These are phyloP conservation scores for Melampsora larici-populina DNA, from an alignment of 1,284 basidiomycete species.

Conservation along the genomic window DNA sequence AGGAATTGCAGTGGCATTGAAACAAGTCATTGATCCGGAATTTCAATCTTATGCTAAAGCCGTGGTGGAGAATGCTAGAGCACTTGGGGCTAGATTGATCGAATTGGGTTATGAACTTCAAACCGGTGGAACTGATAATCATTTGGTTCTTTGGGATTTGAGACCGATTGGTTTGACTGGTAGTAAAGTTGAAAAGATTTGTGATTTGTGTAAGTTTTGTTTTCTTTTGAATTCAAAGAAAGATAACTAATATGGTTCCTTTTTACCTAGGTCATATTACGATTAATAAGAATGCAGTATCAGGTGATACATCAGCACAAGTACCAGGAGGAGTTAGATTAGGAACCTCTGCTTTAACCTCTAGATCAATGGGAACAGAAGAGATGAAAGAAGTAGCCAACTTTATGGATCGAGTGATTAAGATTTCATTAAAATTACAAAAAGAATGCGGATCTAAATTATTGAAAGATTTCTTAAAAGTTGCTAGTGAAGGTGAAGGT, in stretches of 20 bases:
- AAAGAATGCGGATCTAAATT: slow-evolving; percentile 92
- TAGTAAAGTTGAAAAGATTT: slow-evolving; percentile 97
- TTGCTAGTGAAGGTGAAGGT: slow-evolving; percentile 39
- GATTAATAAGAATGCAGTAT: slow-evolving; percentile 82
- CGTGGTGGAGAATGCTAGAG: slow-evolving; percentile 80
- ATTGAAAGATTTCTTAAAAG: slow-evolving; percentile 90
- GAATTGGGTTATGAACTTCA: slow-evolving; percentile 88
- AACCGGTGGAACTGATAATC: slow-evolving; percentile 95
- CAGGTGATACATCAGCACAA: slow-evolving; percentile 89
- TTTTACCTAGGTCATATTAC: slow-evolving; percentile 50
- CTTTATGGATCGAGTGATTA: slow-evolving; percentile 87
- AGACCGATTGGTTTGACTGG: slow-evolving; percentile 92
- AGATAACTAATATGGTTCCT: neutral
- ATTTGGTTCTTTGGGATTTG: slow-evolving; percentile 96
- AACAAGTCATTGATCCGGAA: slow-evolving; percentile 83
- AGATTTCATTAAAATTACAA: slow-evolving; percentile 79
- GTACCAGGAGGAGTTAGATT: slow-evolving; percentile 96
- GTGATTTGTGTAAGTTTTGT: slow-evolving; percentile 88
- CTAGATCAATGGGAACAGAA: slow-evolving; percentile 80
- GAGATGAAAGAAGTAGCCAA: slow-evolving; percentile 81
- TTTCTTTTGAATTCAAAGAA: slow-evolving; percentile 50
- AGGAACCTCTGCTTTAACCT: slow-evolving; percentile 89
- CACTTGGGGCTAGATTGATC: slow-evolving; percentile 70
- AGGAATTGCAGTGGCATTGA: slow-evolving; percentile 88
- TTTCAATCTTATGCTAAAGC: slow-evolving; percentile 93